phyloP scores from a whole-genome alignment of 1,139 yeast species.

The Pichia norvegensis region DNA sequence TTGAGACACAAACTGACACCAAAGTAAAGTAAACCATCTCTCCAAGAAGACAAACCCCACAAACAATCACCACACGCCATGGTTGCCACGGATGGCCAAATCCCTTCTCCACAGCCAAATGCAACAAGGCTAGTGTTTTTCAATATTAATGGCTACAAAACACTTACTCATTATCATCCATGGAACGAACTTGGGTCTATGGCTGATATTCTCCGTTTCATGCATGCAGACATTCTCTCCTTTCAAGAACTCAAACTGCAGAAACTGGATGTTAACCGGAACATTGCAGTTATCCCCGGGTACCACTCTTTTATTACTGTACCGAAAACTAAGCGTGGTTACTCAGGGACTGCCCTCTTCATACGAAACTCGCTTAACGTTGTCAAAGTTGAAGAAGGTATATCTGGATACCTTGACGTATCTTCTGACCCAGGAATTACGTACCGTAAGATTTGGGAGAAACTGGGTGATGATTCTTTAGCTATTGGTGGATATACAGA shows the following conservation, averaged over 20 bases:
- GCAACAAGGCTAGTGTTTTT: conserved; percentile 38
- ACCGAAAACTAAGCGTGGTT: conserved; percentile 65
- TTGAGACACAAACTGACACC: too few relatives aligned
- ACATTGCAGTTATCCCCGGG: conserved; percentile 50
- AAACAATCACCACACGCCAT: not conserved
- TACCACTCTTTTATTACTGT: conserved; percentile 62
- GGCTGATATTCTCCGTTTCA: conserved; percentile 40
- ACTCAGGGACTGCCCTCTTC: conserved; percentile 87
- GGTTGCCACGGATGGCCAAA: conserved; percentile 5
- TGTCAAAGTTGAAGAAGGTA: conserved; percentile 78
- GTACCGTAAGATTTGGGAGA: conserved; percentile 18
- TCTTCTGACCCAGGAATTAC: conserved; percentile 16
- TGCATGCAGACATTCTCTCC: conserved; percentile 71
- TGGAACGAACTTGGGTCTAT: conserved; percentile 57
- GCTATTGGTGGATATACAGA: conserved; percentile 71
- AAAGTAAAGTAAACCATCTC: not conserved
- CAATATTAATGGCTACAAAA: conserved; percentile 80
- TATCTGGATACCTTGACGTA: conserved; percentile 56
- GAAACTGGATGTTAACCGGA: conserved; percentile 30
- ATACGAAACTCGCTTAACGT: conserved; percentile 50
- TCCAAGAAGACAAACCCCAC: not conserved
- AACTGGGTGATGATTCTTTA: conserved; percentile 8
- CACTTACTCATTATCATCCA: conserved; percentile 73
- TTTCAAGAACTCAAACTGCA: conserved; percentile 79
- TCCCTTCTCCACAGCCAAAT: conserved; percentile 12